Base-by-base conservation (phyloP, 148 eudicot genomes). In the Agrostemma githago region DNA sequence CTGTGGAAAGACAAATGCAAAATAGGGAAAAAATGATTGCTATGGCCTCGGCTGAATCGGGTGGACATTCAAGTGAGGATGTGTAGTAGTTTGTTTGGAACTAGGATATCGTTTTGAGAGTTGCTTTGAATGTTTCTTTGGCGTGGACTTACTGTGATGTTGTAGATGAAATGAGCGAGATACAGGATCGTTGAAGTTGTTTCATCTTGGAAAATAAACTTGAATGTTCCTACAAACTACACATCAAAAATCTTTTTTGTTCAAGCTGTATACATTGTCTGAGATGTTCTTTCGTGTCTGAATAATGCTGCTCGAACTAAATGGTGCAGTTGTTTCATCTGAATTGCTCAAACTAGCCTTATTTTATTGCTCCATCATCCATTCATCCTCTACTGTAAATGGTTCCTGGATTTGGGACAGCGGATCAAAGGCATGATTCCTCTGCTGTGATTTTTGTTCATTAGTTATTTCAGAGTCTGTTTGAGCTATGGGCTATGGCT, bases 21-120 rank as follows among this genome's bases (percentile, higher is more conserved):
- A 79, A 74, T 69, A 68, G 74, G 72, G 64, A 79, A 21, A 79
- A 69, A 63, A 74, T 68, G 78, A 74, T 79, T 62, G 81, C 81
- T 15, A 74, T 79, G 65, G 73, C 51, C n/a, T 37, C 74, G 3
- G 43, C 69, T 4, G 81, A 79, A 2, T 53, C 81, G 1, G 62
- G 68, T 51, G 77, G 57, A 3, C 20, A 34, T 41, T 79, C 81
- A 0, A 38, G 65, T n/a, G 78, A 79, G 37, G 54, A 79, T 68
- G 74, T 51, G 63, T 79, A 54, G 34, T 26, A 26, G 57, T 15
- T 51, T 64, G 12, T 48, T 42, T n/a, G 2, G 17, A 40, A 43
- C 6, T 37, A 44, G 39, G 60, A 10, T 48, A 48, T 37, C 21
- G 63, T 46, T 63, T 46, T 73, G 60, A 37, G 15, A 3, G 26